These are phyloP conservation scores for Termitomyces sp. DNA, from an alignment of 768 basidiomycete genomes.

Conservation along the genomic window DNA sequence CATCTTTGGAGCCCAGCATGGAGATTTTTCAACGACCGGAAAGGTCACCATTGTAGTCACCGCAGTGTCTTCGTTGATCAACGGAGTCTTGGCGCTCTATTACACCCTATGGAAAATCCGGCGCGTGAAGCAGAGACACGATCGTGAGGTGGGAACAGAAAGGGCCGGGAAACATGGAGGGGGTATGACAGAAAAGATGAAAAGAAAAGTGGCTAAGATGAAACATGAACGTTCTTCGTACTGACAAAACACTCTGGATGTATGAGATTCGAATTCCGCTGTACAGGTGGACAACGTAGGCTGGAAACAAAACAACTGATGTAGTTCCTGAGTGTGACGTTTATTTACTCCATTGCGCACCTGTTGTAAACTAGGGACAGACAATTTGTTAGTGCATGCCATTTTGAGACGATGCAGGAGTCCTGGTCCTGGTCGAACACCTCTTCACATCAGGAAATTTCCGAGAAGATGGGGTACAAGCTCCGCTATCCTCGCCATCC, in stretches of 20 bases:
- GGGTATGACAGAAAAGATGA: slow-evolving; percentile 28
- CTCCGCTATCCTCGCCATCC: no score
- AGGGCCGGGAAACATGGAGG: slow-evolving; percentile 42
- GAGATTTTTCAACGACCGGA: slow-evolving; percentile 39
- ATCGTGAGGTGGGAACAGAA: slow-evolving; percentile 37
- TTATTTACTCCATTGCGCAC: neutral
- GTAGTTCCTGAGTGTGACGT: no score
- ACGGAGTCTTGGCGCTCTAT: slow-evolving; percentile 35
- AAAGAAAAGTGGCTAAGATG: slow-evolving; percentile 12
- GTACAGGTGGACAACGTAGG: no score
- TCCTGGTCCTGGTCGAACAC: neutral
- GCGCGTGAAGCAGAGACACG: slow-evolving; percentile 41
- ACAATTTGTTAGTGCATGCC: neutral
- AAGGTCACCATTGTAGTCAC: slow-evolving; percentile 50
- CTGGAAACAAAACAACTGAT: neutral
- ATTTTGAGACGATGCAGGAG: neutral
- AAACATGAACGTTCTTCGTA: neutral
- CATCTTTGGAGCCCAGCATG: slow-evolving; percentile 47
- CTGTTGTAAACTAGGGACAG: neutral
- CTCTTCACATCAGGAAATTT: no score
- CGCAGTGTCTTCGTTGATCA: slow-evolving; percentile 32
- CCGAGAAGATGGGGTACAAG: no score
- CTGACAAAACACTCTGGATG: neutral
- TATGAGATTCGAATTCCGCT: no score
- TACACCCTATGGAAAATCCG: slow-evolving; percentile 46